These are phyloP conservation scores for Neurospora africana DNA, from an alignment of 495 filamentous ascomycete genomes.

Conservation along the genomic window DNA sequence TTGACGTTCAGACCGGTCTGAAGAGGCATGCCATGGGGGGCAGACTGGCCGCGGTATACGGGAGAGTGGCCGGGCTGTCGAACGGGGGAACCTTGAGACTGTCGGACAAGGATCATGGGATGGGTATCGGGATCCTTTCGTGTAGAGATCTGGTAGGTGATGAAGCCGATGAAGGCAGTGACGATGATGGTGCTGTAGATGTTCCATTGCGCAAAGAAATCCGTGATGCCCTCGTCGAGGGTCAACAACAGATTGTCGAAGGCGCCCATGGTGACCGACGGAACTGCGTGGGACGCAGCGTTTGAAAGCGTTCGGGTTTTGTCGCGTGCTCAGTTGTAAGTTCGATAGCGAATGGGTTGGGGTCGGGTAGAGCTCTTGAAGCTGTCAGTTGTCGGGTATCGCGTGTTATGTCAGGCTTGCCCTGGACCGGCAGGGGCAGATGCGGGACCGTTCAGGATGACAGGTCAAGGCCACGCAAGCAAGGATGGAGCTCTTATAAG, in stretches of 20 bases:
- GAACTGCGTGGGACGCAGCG: not conserved
- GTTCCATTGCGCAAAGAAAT: conserved; percentile 69
- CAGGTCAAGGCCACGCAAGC: not conserved
- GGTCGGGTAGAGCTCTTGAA: not conserved
- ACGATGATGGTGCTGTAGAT: conserved; percentile 56
- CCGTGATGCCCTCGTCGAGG: conserved; percentile 58
- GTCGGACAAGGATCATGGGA: conserved; percentile 78
- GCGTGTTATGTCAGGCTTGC: not conserved
- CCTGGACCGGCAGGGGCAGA: not conserved
- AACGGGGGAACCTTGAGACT: conserved; percentile 65
- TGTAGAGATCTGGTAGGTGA: conserved; percentile 42
- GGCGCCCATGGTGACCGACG: conserved; percentile 14
- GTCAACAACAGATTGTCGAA: conserved; percentile 42
- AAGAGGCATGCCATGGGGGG: conserved; percentile 76
- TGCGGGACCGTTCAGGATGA: not conserved
- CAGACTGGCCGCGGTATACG: conserved; percentile 65
- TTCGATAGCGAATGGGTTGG: not conserved
- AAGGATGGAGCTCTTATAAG: not conserved
- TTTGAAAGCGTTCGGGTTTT: not conserved
- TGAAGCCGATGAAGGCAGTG: conserved; percentile 43
- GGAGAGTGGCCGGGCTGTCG: conserved; percentile 77
- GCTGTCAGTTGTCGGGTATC: not conserved
- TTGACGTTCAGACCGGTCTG: conserved; percentile 76
- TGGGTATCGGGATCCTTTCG: conserved; percentile 73
- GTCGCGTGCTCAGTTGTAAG: not conserved